Conservation (phyloP, 2,329 filamentous ascomycete genomes). For the Alternaria tenuissima region DNA sequence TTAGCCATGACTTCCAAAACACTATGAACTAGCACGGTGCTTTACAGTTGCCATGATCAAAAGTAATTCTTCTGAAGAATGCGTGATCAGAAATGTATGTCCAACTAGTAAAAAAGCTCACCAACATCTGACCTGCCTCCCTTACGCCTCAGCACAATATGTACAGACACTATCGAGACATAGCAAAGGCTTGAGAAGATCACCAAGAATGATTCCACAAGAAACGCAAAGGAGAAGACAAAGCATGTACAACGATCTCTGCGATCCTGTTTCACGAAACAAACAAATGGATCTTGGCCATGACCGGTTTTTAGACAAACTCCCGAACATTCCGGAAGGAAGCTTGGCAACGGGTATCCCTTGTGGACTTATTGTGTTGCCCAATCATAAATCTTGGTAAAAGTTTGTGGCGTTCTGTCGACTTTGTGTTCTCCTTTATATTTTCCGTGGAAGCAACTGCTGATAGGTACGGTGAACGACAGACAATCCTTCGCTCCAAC, state of each 20-base stretch:
- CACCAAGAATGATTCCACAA: neutral
- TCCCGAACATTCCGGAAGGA: neutral
- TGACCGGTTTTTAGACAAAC: too few relatives aligned
- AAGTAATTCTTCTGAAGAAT: conserved; percentile 11
- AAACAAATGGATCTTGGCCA: neutral
- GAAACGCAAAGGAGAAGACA: too few relatives aligned
- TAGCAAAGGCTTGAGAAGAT: conserved; percentile 11
- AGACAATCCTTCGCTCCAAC: neutral
- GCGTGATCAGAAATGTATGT: neutral
- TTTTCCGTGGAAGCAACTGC: neutral
- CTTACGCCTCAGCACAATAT: conserved; percentile 1
- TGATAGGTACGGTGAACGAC: neutral
- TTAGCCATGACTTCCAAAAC: too few relatives aligned
- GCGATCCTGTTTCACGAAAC: neutral
- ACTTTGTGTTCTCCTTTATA: neutral
- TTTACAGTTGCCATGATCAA: conserved; percentile 14
- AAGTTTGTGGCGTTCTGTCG: neutral
- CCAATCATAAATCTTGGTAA: neutral
- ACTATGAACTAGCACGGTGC: too few relatives aligned
- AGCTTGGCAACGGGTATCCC: neutral
- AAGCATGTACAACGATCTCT: neutral
- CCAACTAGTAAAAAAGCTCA: neutral
- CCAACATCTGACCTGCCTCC: conserved; percentile 3
- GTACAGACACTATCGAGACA: conserved; percentile 8
- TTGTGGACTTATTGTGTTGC: neutral